Evolutionary conservation across 139 green algal genomes (phyloP), one percentile per base, ranked within the genome.

Genomic region (Micractinium sp.): DNA sequence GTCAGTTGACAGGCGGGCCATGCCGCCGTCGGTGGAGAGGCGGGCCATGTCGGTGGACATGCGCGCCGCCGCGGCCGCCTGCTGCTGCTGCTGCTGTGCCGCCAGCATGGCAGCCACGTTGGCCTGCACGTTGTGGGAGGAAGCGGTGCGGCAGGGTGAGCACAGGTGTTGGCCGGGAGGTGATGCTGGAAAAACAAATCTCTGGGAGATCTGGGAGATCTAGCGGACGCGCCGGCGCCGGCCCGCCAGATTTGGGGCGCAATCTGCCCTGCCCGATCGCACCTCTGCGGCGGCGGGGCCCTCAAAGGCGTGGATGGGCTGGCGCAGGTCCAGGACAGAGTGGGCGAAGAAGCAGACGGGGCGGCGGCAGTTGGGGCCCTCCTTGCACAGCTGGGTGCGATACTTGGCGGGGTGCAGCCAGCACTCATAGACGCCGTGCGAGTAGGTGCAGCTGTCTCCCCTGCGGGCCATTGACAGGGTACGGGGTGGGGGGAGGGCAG

Each of bases 341-440:
- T 99, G 97, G 2, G 97, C 97, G 85, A 99, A 99, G 94, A 99
- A 99, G 95, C 97, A 99, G 15, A 98, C 96, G n/a, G 92, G 92
- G 33, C 97, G 94, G 33, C 75, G 82, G 91, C 97, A 99, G 81
- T 88, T 86, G 38, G 86, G 85, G n/a, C 95, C 96, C 75, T 98
- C 94, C 89, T 96, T 98, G 94, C 97, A 99, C 85, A 98, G 94
- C 92, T 97, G 95, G 3, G 96, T 98, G 87, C 97, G 91, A 89
- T 98, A 98, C 82, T 95, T 94, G 74, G 92, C 92, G 3, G 97
- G 97, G 92, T 99, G 97, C 89, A 99, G 95, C 94, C 96, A 98
- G 94, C 91, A 94, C 92, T 99, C 97, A 89, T 97, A 99, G n/a
- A 97, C 95, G 80, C 97, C 97, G 88, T 99, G 96, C 0, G 95